phyloP scores from a whole-genome alignment of 345 rosid genomes.

The Euclidium syriacum region DNA sequence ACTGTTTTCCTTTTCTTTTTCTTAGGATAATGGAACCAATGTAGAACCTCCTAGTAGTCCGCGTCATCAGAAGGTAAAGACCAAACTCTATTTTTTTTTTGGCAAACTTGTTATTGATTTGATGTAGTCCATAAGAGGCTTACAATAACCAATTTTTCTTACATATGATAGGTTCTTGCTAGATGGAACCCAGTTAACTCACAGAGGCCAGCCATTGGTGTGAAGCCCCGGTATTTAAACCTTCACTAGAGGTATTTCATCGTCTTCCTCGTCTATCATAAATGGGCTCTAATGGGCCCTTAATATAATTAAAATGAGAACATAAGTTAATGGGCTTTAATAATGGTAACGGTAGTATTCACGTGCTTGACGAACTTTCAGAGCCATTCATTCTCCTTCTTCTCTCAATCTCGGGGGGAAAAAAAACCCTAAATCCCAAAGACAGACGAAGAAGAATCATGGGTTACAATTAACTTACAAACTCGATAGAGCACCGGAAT shows the following conservation, averaged over 20 bases:
- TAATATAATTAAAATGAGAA: too few species aligned
- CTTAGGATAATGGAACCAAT: constrained; percentile 1
- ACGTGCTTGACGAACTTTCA: too few species aligned
- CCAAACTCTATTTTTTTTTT: not conserved
- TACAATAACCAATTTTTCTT: not conserved
- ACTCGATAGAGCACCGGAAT: too few species aligned
- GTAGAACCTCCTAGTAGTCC: constrained; percentile 12
- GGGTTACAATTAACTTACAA: too few species aligned
- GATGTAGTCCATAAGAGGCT: not conserved
- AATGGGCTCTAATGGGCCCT: too few species aligned
- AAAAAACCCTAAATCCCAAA: too few species aligned
- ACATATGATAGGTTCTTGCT: constrained; percentile 41
- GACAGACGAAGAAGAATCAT: too few species aligned
- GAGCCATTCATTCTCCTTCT: too few species aligned
- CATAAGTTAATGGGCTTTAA: too few species aligned
- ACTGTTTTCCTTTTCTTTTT: not conserved
- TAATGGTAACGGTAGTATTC: too few species aligned
- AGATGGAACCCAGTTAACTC: constrained; percentile 66
- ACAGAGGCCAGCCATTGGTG: constrained; percentile 54
- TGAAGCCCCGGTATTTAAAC: constrained; percentile 75
- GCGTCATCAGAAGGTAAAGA: constrained; percentile 7
- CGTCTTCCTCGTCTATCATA: too few species aligned
- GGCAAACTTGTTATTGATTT: not conserved
- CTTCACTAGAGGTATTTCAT: constrained; percentile 79
- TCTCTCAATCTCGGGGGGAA: too few species aligned